phyloP scores from a whole-genome alignment of 169 alveolate species.

The Cryptosporidium ryanae region DNA sequence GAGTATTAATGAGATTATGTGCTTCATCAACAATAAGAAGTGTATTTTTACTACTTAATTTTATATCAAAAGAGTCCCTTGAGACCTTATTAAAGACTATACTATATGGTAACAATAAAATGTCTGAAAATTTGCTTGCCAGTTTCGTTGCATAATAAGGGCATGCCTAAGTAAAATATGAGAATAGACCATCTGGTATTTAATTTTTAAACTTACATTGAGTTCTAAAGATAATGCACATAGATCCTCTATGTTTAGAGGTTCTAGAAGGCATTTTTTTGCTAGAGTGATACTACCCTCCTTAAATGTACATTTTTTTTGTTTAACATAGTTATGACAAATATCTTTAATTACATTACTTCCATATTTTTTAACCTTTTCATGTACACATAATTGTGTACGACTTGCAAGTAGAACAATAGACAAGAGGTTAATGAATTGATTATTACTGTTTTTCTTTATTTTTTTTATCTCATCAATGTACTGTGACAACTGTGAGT shows the following conservation, averaged over 20 bases:
- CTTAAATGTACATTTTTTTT: constrained; percentile 22
- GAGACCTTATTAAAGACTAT: constrained; percentile 81
- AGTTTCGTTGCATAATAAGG: constrained; percentile 82
- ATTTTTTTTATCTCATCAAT: constrained; percentile 78
- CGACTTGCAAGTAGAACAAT: constrained; percentile 56
- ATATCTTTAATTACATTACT: constrained; percentile 9
- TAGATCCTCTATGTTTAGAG: constrained; percentile 41
- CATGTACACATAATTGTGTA: constrained; percentile 29
- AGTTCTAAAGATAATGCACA: constrained; percentile 13
- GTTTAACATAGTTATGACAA: neutral
- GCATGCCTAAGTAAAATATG: constrained; percentile 75
- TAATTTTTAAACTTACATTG: constrained; percentile 33
- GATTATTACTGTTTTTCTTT: neutral
- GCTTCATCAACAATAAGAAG: constrained; percentile 85
- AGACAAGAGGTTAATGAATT: neutral
- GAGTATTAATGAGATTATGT: constrained; percentile 79
- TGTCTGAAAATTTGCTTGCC: constrained; percentile 80
- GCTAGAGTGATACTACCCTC: constrained; percentile 22
- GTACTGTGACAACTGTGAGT: constrained; percentile 79
- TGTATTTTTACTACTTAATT: constrained; percentile 75
- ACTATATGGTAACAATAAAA: constrained; percentile 82
- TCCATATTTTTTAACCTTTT: constrained; percentile 23
- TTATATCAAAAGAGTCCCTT: constrained; percentile 74
- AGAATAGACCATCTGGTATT: neutral
- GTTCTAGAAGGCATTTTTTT: constrained; percentile 18